Percentiles rank a stretch among this genome's conserved stretches.
Evolutionary conservation across 495 filamentous ascomycete species (phyloP).

Genomic region (Pyronema omphalodes): DNA sequence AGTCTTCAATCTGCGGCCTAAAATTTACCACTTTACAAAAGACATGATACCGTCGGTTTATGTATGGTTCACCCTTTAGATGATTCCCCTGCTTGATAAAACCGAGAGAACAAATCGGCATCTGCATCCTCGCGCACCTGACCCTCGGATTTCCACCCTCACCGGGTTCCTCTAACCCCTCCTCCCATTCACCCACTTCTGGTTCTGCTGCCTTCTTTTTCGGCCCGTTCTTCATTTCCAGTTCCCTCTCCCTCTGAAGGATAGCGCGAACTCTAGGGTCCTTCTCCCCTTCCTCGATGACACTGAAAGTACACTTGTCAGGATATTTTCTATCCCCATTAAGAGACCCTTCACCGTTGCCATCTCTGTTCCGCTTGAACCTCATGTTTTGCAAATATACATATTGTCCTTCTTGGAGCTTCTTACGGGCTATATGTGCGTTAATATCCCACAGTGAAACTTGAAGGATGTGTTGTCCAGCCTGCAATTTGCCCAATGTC

Average conservation of each 20-base stretch:
- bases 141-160: constrained; percentile 28
- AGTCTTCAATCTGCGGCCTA: constrained; percentile 57
- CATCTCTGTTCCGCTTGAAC: constrained; percentile 38
- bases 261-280: constrained; percentile 42
- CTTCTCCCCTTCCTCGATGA: constrained; percentile 26
- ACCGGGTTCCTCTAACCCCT: constrained; percentile 16
- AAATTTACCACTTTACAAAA: constrained; percentile 66
- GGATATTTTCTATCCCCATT: constrained; percentile 40
- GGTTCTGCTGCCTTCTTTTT: constrained; percentile 15
- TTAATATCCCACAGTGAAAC: constrained; percentile 57
- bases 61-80: constrained; percentile 41
- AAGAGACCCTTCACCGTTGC: constrained; percentile 52
- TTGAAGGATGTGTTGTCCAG: constrained; percentile 56
- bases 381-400: constrained; percentile 53
- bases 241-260: constrained; percentile 35
- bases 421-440: constrained; percentile 34
- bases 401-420: constrained; percentile 41
- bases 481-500: constrained; percentile 42
- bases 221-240: constrained; percentile 26
- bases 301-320: constrained; percentile 35
- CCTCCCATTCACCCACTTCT: constrained; percentile 19
- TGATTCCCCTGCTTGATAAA: constrained; percentile 25
- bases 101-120: constrained; percentile 18
- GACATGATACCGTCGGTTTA: constrained; percentile 50
- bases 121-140: constrained; percentile 29